Evolutionary conservation across 768 basidiomycete genomes (phyloP), one percentile per base, ranked within the genome.

Genomic region (Agaricus sinodeliciosus): DNA sequence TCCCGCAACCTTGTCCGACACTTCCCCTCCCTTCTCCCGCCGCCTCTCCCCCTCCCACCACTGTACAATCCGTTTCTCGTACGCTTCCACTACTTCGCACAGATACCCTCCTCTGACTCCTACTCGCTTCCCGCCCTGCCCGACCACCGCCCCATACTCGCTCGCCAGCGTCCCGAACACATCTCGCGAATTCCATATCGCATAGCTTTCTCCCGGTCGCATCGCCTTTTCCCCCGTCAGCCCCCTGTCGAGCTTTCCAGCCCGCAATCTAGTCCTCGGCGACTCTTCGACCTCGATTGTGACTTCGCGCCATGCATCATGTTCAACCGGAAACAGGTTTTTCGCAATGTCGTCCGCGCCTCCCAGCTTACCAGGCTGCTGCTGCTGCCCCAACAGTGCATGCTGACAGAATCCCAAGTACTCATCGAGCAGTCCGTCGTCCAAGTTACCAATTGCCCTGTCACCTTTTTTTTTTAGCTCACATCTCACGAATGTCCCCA

Each of bases 171-270:
- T 67, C 31, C 90, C 90, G 25, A 80, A 67, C 47, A 79, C 69
- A 58, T 93, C 93, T n/a, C 72, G 71, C n/a, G 75, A 69, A 31
- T 81, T 73, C 69, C 82, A 90, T 44, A 91, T 78, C 45, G 70
- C 70, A 68, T 86, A 82, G 46, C 67, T 67, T 55, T 80, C 78
- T 1, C 86, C 90, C 3, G 87, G 80, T 62, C 70, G 71, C 57
- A 68, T 48, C 55, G 42, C 35, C 43, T 54, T 54, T 18, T 31
- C 34, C 31, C 19, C 49, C 40, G 35, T 43, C 41, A 35, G 43
- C 55, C 43, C 43, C 51, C 39, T 65, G 56, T 15, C 27, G n/a
- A 49, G 28, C 19, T 6, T 39, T 31, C 35, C 46, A 19, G 50
- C 40, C 8, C 18, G 45, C 11, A 55, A 25, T 27, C 46, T 11